These are phyloP conservation scores for Fusarium pilosicola DNA, from an alignment of 2,329 filamentous ascomycete species.

Conservation along the genomic window DNA sequence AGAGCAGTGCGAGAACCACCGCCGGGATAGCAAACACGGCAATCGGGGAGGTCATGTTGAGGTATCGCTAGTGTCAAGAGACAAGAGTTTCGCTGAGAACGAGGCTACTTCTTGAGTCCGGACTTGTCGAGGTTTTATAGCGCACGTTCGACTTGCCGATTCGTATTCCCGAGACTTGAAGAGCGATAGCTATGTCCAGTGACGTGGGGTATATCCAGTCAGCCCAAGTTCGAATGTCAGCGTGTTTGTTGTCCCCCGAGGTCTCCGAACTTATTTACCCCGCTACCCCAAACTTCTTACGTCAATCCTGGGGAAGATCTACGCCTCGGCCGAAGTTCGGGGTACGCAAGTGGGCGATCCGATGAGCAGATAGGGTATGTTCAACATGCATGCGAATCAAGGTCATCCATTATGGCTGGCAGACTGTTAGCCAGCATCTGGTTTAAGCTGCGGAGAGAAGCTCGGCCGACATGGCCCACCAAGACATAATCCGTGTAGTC, in stretches of 20 bases:
- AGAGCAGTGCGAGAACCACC: neutral
- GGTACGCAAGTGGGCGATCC: neutral
- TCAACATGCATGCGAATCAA: neutral
- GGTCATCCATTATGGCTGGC: too few species aligned
- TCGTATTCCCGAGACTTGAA: neutral
- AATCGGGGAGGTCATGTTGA: neutral
- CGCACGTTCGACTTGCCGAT: neutral
- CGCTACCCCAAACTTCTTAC: neutral
- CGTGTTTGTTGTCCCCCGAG: neutral
- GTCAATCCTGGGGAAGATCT: neutral
- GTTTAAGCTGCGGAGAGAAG: neutral
- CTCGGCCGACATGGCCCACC: neutral
- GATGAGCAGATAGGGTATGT: neutral
- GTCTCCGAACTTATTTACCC: neutral
- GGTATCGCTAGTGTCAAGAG: neutral
- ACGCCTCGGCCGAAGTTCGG: neutral
- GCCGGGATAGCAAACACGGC: neutral
- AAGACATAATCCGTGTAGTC: accelerated
- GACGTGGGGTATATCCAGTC: neutral
- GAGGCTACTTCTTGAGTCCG: neutral
- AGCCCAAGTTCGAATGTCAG: neutral
- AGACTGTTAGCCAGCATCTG: too few species aligned
- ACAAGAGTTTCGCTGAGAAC: neutral
- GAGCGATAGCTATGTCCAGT: neutral
- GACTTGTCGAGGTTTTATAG: neutral